Conservation (phyloP, 2,329 filamentous ascomycete species). For the Fusarium citri region DNA sequence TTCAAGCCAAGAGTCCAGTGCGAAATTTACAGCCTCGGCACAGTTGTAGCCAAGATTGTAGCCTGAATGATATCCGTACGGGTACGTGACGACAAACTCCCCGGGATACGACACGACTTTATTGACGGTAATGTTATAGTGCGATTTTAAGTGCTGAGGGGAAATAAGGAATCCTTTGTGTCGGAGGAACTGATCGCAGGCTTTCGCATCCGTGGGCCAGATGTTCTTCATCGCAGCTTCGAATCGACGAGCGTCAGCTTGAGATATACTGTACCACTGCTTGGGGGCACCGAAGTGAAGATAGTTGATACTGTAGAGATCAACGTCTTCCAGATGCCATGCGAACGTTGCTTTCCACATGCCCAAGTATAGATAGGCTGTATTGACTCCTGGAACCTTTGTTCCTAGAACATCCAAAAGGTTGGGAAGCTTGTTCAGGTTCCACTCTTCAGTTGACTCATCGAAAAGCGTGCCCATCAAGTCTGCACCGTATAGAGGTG, state of each 20-base stretch:
- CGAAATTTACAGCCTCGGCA: conserved; percentile 98
- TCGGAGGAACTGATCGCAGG: conserved; percentile 93
- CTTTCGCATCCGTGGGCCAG: conserved; percentile 95
- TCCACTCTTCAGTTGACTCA: conserved; percentile 86
- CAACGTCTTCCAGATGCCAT: conserved; percentile 98
- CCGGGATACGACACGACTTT: conserved; percentile 94
- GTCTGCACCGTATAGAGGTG: conserved; percentile 94
- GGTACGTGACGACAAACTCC: conserved; percentile 98
- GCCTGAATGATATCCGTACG: conserved; percentile 97
- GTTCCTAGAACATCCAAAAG: conserved; percentile 92
- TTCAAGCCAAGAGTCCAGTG: conserved; percentile 92
- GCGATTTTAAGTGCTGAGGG: conserved; percentile 83
- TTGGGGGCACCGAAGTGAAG: conserved; percentile 98
- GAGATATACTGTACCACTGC: conserved; percentile 99
- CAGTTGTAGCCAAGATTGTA: conserved; percentile 99
- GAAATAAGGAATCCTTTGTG: conserved; percentile 99
- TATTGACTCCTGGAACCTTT: conserved; percentile 97
- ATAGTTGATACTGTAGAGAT: conserved; percentile 99
- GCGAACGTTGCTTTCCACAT: conserved; percentile 99
- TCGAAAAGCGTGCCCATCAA: conserved; percentile 96
- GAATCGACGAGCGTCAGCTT: conserved; percentile 91
- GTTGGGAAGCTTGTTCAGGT: conserved; percentile 93
- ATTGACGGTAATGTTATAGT: conserved; percentile 97
- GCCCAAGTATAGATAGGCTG: conserved; percentile 94
- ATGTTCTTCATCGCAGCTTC: conserved; percentile 95